These are phyloP conservation scores for Penicillium samsonianum DNA, from an alignment of 495 filamentous ascomycete species.

Conservation along the genomic window DNA sequence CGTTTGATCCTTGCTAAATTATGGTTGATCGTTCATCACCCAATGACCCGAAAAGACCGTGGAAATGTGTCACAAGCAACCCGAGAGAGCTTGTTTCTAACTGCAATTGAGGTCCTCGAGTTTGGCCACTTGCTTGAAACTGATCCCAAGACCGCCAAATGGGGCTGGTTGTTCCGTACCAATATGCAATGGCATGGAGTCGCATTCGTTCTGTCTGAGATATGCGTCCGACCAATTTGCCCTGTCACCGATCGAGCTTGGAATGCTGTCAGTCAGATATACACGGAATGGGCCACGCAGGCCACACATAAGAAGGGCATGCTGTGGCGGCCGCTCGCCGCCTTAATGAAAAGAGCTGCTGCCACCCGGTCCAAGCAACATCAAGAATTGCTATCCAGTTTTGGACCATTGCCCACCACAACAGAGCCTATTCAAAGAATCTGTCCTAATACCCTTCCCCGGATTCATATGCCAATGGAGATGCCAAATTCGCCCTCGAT, in stretches of 20 bases:
- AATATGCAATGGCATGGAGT: slow-evolving; percentile 87
- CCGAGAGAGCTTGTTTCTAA: slow-evolving; percentile 72
- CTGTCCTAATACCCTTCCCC: slow-evolving; percentile 13
- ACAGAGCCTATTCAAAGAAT: slow-evolving; percentile 12
- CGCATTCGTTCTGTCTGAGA: slow-evolving; percentile 70
- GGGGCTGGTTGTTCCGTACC: slow-evolving; percentile 80
- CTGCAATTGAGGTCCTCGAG: slow-evolving; percentile 75
- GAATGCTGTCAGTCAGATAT: slow-evolving; percentile 66
- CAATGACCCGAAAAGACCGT: slow-evolving; percentile 49
- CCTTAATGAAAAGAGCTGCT: slow-evolving; percentile 67
- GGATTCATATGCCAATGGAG: slow-evolving; percentile 21
- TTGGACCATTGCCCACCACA: slow-evolving; percentile 15
- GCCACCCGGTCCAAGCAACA: slow-evolving; percentile 36
- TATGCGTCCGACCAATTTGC: slow-evolving; percentile 68
- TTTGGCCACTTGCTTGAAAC: slow-evolving; percentile 64
- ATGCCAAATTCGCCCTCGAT: slow-evolving; percentile 5
- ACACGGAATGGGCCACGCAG: slow-evolving; percentile 52
- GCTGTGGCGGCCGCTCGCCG: slow-evolving; percentile 73
- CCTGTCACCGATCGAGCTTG: slow-evolving; percentile 79
- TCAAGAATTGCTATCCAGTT: slow-evolving; percentile 32
- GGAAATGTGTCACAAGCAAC: slow-evolving; percentile 53
- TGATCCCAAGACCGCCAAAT: slow-evolving; percentile 63
- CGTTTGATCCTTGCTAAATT: slow-evolving; percentile 69
- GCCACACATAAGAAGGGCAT: slow-evolving; percentile 59
- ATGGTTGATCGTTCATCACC: slow-evolving; percentile 64